Evolutionary conservation across 805 yeast genomes (phyloP).

Genomic region (Candida peoriensis): DNA sequence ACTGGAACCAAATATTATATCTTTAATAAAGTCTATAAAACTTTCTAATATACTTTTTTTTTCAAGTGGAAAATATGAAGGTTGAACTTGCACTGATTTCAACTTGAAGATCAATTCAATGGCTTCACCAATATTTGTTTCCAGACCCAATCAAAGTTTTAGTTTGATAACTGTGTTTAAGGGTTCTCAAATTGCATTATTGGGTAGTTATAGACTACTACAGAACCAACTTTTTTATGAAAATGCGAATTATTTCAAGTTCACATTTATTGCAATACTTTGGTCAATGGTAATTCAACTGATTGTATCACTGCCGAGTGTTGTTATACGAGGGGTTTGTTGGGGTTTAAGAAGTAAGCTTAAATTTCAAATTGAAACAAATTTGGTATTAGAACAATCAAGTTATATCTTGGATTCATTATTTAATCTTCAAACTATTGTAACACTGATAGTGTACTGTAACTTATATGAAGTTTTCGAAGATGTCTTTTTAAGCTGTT

Average conservation of each 20-base stretch:
- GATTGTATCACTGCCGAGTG: conserved; percentile 2
- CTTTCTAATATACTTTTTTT: too few relatives aligned
- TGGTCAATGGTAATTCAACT: conserved; percentile 10
- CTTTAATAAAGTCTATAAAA: too few relatives aligned
- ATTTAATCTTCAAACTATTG: conserved; percentile 3
- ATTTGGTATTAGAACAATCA: not conserved
- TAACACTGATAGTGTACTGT: conserved; percentile 3
- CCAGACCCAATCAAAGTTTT: conserved; percentile 14
- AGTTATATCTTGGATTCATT: conserved; percentile 1
- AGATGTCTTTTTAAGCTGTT: conserved; percentile 9
- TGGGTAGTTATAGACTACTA: conserved; percentile 13
- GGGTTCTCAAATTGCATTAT: conserved; percentile 15
- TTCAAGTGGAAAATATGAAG: too few relatives aligned
- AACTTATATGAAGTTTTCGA: conserved; percentile 8
- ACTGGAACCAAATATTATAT: too few relatives aligned
- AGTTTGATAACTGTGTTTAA: conserved; percentile 11
- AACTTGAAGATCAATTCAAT: too few relatives aligned
- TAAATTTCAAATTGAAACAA: not conserved
- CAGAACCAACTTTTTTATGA: conserved; percentile 15
- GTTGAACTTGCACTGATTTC: too few relatives aligned
- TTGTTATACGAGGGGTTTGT: not conserved
- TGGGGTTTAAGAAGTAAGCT: not conserved
- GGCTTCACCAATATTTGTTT: conserved; percentile 19
- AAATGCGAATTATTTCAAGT: conserved; percentile 9
- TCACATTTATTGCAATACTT: conserved; percentile 5